Evolutionary conservation across 495 filamentous ascomycete species (phyloP), one percentile per base, ranked within the genome.

Genomic region (Xylaria nigripes): DNA sequence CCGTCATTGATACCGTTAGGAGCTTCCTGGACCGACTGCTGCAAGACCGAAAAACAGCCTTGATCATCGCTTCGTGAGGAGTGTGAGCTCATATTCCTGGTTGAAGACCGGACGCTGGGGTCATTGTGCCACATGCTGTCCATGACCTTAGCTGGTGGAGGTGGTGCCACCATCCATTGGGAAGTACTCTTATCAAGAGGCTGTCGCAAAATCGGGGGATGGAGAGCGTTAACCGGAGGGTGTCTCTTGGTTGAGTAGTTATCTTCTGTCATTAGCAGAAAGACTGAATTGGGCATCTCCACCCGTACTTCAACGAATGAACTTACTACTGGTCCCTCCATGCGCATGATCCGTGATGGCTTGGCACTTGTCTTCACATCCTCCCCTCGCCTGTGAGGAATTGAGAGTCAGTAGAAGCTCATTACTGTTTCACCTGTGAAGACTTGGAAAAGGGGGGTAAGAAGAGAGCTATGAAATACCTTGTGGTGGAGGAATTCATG

Each of bases 121-220:
- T 75, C 81, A 42, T 72, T 67, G 55, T 80, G 68, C 57, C 76
- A 76, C 63, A 90, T 92, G 55, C 89, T 88, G 57, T 84, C 86
- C 90, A 96, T 96, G 47, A 96, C 71, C 60, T 81, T 86, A 18
- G 90, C 87, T 46, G 79, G 80, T 38, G 90, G 90, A 2, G 89
- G 89, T 2, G 90, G 90, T 67, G 92, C 87, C 30, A 95, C 72
- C 89, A 96, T 93, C 90, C 90, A 96, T 60, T 72, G 72, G 18
- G 82, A 83, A 49, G 85, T 86, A 21, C 80, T 81, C 48, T 75
- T 77, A 62, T 83, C 80, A n/a, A 75, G 69, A 7, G 87, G 86
- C 42, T 74, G 83, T 66, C 87, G 86, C 46, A 94, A 87, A 48
- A 92, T 84, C 9, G 90, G 88, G 10, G 90, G 89, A 61, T 93